Base-by-base conservation (phyloP, 2,329 filamentous ascomycete species). In the Cladosporium sp. region DNA sequence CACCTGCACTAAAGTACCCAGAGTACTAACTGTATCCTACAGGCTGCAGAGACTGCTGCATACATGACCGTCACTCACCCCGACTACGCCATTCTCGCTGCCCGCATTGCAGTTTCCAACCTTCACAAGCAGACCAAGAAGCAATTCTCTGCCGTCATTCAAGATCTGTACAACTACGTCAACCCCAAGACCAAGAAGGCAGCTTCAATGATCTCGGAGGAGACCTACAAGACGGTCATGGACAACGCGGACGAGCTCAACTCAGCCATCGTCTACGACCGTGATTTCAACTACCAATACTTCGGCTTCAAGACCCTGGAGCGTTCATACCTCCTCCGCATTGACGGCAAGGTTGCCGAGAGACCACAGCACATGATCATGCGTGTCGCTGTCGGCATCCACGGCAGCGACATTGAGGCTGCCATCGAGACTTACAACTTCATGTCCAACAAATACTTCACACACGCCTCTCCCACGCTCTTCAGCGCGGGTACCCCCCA, bases 41-140 rank as follows among this genome's bases (percentile, higher is more conserved):
- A 97, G 92, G 93, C 93, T 67, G 93, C 93, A 63, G 93, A 98
- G 77, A 98, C 93, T 63, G 93, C 93, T 63, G 93, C 93, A 52
- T 98, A 98, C 78, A 98, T 98, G 93, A 98, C 93, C 54, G 92
- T 96, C 62, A 98, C 92, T 56, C 93, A 98, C 71, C 93, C 93
- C 64, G 93, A 98, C 76, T 98, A 98, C 71, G 93, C 93, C 69
- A 94, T 97, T 68, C 89, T 98, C 53, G 93, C 93, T 58, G 93
- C 93, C 59, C 91, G 93, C 74, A 97, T 98, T 67, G 93, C 93
- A 61, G 93, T 98, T 49, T 98, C 93, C 66, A 98, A 98, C 77
- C 86, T 98, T 53, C 93, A 98, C 84, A 98, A 98, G 77, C 93
- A 98, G 80, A 98, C 93, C 58, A 97, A 97, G 82, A 98, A 98